These are phyloP conservation scores for Botrytis elliptica DNA, from an alignment of 2,329 filamentous ascomycete species.

Conservation along the genomic window DNA sequence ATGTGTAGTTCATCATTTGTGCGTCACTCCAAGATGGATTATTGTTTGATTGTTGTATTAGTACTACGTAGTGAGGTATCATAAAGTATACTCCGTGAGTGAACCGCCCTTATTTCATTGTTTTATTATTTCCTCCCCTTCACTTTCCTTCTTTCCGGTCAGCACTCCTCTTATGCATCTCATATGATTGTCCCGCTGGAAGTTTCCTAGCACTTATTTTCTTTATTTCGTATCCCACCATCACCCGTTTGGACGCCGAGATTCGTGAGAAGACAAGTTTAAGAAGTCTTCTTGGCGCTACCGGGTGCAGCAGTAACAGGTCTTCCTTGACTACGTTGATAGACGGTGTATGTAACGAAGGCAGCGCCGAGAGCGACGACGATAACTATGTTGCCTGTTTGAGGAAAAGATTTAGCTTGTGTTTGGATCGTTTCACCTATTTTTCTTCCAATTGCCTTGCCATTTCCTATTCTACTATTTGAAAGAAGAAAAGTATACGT, in stretches of 20 bases:
- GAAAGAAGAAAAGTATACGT: slow-evolving; percentile 23
- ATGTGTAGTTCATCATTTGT: background rate
- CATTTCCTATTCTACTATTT: background rate
- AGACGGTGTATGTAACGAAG: slow-evolving; percentile 32
- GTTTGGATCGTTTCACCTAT: background rate
- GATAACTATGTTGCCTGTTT: slow-evolving; percentile 35
- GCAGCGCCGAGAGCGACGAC: slow-evolving; percentile 29
- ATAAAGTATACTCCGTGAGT: background rate
- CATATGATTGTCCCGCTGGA: background rate
- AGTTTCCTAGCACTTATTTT: background rate
- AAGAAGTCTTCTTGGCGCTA: slow-evolving; percentile 18
- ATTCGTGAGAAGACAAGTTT: background rate
- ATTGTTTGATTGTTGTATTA: background rate
- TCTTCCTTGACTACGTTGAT: slow-evolving; percentile 29
- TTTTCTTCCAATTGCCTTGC: background rate
- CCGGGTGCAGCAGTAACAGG: slow-evolving; percentile 11
- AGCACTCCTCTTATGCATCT: background rate
- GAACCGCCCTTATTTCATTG: background rate
- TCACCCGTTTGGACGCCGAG: too few relatives aligned
- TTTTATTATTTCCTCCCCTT: background rate
- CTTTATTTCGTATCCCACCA: background rate
- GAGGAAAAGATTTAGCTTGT: background rate
- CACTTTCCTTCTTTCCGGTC: background rate
- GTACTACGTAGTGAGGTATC: background rate
- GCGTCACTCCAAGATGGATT: background rate